Evolutionary conservation across 176 grass and related monocot species (phyloP).

Genomic region (Canna indica): DNA sequence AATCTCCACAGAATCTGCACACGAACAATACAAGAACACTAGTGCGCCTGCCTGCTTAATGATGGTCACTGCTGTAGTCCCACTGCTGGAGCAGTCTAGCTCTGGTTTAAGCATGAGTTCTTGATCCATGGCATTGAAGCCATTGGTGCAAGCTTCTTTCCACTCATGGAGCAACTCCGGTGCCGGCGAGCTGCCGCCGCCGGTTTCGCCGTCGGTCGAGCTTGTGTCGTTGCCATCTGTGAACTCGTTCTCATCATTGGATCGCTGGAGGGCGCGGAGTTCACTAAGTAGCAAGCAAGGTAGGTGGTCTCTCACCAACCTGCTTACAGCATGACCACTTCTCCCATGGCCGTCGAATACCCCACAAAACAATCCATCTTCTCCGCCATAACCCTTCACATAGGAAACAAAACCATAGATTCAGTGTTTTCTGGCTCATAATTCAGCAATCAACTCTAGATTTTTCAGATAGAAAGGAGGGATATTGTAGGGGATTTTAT

Average conservation of each 20-base stretch:
- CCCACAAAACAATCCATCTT: constrained; percentile 79
- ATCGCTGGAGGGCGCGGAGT: constrained; percentile 42
- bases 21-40: background rate
- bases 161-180: constrained; percentile 67
- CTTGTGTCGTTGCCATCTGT: background rate
- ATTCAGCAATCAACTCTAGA: background rate
- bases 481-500: no score
- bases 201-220: constrained; percentile 31
- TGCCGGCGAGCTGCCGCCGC: background rate
- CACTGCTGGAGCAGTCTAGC: constrained; percentile 59
- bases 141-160: constrained; percentile 50
- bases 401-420: background rate
- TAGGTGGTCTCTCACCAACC: constrained; percentile 58
- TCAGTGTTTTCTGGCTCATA: background rate
- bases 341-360: constrained; percentile 93
- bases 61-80: constrained; percentile 77
- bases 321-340: constrained; percentile 56
- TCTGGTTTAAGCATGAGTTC: constrained; percentile 56
- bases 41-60: constrained; percentile 49
- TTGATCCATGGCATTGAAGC: constrained; percentile 65
- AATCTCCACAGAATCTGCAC: constrained; percentile 2
- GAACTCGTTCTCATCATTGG: constrained; percentile 11
- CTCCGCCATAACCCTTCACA: constrained; percentile 73
- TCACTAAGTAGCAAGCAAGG: constrained; percentile 71
- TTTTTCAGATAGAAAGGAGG: no score